phyloP scores from a whole-genome alignment of 2,329 filamentous ascomycete genomes.

The Colletotrichum sp. region DNA sequence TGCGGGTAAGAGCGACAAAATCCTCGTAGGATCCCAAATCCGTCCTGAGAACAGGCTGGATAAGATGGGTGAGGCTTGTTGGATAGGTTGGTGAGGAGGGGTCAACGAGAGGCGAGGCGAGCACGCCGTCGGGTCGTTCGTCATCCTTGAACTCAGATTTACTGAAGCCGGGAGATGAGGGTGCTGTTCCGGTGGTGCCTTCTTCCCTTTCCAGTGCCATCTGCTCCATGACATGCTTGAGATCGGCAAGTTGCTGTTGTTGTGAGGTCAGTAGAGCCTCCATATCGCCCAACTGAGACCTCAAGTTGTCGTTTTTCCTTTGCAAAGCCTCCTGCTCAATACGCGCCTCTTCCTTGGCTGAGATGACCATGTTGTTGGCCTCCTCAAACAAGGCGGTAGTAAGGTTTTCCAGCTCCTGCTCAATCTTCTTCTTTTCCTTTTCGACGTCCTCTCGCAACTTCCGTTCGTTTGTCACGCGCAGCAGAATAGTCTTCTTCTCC shows the following conservation, averaged over 20 bases:
- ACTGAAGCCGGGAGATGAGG: conserved; percentile 79
- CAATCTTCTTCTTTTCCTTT: conserved; percentile 85
- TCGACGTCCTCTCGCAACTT: conserved; percentile 69
- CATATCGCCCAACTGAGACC: conserved; percentile 83
- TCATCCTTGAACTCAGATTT: conserved; percentile 68
- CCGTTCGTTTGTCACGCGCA: conserved; percentile 68
- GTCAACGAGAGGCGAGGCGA: conserved; percentile 45
- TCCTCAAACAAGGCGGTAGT: conserved; percentile 97
- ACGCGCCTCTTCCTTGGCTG: conserved; percentile 87
- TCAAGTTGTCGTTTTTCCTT: conserved; percentile 87
- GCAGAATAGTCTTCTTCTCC: conserved; percentile 68
- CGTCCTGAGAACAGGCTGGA: conserved; percentile 82
- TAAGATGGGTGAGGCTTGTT: conserved; percentile 79
- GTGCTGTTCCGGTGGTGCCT: conserved; percentile 73
- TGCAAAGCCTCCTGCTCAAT: conserved; percentile 81
- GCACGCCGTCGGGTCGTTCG: conserved; percentile 39
- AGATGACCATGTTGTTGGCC: conserved; percentile 97
- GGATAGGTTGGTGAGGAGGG: conserved; percentile 60
- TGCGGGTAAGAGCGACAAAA: conserved; percentile 77
- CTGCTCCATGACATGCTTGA: conserved; percentile 91
- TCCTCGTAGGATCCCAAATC: conserved; percentile 85
- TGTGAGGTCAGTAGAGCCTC: conserved; percentile 86
- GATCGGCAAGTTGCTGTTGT: conserved; percentile 88
- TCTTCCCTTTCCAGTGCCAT: conserved; percentile 80
- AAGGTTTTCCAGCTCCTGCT: conserved; percentile 88